phyloP scores from a whole-genome alignment of 208 protist species.

The Angomonas ambiguus region DNA sequence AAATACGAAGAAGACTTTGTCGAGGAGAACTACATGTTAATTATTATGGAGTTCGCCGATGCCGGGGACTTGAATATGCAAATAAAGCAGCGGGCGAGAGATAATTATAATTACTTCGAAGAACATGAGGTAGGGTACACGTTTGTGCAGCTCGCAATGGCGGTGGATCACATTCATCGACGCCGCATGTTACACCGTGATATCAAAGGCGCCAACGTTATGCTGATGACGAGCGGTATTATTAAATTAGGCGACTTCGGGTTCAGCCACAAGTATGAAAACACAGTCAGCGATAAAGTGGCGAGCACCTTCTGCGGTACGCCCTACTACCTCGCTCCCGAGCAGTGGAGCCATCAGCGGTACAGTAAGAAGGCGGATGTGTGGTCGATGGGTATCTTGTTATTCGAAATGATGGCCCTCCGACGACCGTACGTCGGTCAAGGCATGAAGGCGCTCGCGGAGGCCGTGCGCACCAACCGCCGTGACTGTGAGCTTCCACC shows the following conservation, averaged over 20 bases:
- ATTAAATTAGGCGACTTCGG: slow-evolving; percentile 92
- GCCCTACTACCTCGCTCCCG: slow-evolving; percentile 83
- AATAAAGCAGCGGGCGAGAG: slow-evolving; percentile 51
- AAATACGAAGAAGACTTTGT: slow-evolving; percentile 81
- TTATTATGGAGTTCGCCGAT: slow-evolving; percentile 88
- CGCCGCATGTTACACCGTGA: slow-evolving; percentile 90
- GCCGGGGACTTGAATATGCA: slow-evolving; percentile 82
- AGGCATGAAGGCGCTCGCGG: slow-evolving; percentile 82
- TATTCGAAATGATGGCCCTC: slow-evolving; percentile 78
- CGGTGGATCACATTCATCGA: slow-evolving; percentile 83
- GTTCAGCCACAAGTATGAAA: slow-evolving; percentile 87
- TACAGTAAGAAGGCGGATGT: slow-evolving; percentile 88
- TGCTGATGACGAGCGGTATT: slow-evolving; percentile 80
- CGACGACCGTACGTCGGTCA: slow-evolving; percentile 69
- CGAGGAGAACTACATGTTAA: slow-evolving; percentile 71
- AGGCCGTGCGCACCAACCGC: slow-evolving; percentile 54
- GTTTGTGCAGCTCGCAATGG: slow-evolving; percentile 84
- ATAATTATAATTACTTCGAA: slow-evolving; percentile 65
- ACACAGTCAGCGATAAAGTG: slow-evolving; percentile 81
- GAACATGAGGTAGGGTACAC: slow-evolving; percentile 82
- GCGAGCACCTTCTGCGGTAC: slow-evolving; percentile 78
- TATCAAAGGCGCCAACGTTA: slow-evolving; percentile 87
- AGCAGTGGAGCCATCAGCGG: slow-evolving; percentile 85
- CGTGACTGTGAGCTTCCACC: slow-evolving; percentile 58
- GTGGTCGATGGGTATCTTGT: slow-evolving; percentile 67